Base-by-base conservation (phyloP, 2,329 filamentous ascomycete species). In the Colletotrichum orbiculare region DNA sequence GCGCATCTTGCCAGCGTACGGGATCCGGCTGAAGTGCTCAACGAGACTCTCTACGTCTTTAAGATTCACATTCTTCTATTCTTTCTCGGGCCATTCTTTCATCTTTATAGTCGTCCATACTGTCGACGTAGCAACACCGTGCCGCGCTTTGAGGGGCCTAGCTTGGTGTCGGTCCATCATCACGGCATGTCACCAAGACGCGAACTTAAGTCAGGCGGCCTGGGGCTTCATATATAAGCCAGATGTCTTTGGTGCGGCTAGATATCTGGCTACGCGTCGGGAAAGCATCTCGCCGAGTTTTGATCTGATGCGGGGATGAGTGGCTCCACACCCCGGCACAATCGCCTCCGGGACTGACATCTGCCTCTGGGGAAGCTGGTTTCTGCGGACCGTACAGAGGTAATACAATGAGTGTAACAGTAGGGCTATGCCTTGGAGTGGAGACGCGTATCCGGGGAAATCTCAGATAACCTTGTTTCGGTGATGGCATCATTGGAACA, bases 181-280 rank as follows among this genome's bases (percentile, higher is more conserved):
- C 17, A 33, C 25, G 17, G 33, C 9, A 41, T 46, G 34, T 38
- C 37, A 15, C 17, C 8, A 43, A 25, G 1, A 1, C n/a, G 8
- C 25, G 4, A 25, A n/a, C n/a, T 9, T 17, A 15, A 6, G 41
- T 10, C 13, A 33, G 54, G 9, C 11, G 34, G 37, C 17, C 17
- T 17, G 11, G 37, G 15, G 8, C 4, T 59, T 59, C 54, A 59
- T 48, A 38, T 34, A 37, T 12, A 9, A 4, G 8, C n/a, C 11
- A 48, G 35, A 41, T 59, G 34, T 64, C 60, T 64, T 42, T 64
- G 60, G 54, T 13, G 54, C 60, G 54, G 54, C 60, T 59, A 64
- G 54, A 35, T 34, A 5, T 47, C 25, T 53, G 17, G 42, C n/a
- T 42, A 25, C 25, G 13, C 5, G 42, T 64, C 60, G 60, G 60